A percentile compares a stretch with the other conserved stretches of the same genome.
Conservation (phyloP, 345 rosid species). For the Nephelium lappaceum region DNA sequence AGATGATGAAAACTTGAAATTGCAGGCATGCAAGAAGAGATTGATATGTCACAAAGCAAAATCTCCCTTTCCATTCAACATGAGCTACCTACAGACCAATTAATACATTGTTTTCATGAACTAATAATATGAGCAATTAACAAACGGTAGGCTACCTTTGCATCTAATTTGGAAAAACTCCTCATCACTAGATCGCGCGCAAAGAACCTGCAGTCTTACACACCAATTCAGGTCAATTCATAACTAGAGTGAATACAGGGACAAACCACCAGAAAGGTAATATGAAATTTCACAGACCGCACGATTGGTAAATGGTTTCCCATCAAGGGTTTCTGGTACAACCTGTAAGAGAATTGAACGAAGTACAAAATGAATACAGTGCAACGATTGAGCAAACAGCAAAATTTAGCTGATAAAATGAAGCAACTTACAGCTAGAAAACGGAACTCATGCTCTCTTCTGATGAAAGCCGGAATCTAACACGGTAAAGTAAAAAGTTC, state of each 20-base stretch:
- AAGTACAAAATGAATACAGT: not conserved
- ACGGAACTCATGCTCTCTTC: slow-evolving; percentile 80
- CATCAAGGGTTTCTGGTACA: slow-evolving; percentile 65
- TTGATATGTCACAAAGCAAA: not conserved
- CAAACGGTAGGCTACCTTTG: slow-evolving; percentile 47
- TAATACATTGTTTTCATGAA: not conserved
- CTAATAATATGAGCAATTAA: not conserved
- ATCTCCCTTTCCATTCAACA: not conserved
- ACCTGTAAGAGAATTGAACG: slow-evolving; percentile 44
- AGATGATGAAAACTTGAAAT: not conserved
- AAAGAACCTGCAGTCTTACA: slow-evolving; percentile 63
- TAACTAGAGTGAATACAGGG: not conserved
- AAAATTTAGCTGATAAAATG: not conserved
- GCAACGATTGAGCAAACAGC: not conserved
- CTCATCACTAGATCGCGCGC: slow-evolving; percentile 76
- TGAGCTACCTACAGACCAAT: not conserved
- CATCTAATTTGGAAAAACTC: slow-evolving; percentile 79
- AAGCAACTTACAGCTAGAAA: slow-evolving; percentile 81
- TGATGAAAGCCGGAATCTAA: slow-evolving; percentile 87
- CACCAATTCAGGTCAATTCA: slow-evolving; percentile 9
- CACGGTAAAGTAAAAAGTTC: slow-evolving; percentile 14
- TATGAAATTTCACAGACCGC: slow-evolving; percentile 55
- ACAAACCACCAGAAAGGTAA: not conserved
- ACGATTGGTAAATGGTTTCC: slow-evolving; percentile 55
- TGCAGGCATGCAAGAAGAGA: not conserved